These are phyloP conservation scores for Gnetum montanum DNA, from an alignment of 75 land plant genomes.

Conservation along the genomic window DNA sequence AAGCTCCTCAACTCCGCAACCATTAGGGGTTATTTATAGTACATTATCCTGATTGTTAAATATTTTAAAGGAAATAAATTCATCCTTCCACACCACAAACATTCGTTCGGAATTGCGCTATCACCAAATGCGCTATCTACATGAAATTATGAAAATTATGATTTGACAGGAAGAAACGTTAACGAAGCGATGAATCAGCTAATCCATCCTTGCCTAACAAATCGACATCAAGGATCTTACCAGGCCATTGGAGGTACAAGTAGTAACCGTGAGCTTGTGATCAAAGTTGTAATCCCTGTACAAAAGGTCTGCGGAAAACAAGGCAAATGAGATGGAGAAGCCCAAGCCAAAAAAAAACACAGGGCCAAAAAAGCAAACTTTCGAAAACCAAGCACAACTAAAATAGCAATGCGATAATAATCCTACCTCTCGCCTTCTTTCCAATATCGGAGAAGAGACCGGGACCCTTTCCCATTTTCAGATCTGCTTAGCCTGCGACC, in stretches of 20 bases:
- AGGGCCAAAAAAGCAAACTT: neutral
- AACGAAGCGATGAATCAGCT: too few species aligned
- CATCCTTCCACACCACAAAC: too few species aligned
- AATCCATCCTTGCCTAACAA: too few species aligned
- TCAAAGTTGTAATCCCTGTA: conserved; percentile 64
- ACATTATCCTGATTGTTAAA: too few species aligned
- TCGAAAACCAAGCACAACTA: neutral
- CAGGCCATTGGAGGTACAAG: conserved; percentile 52
- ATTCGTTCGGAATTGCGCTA: too few species aligned
- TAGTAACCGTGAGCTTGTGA: conserved; percentile 64
- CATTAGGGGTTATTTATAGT: too few species aligned
- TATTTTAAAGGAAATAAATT: too few species aligned
- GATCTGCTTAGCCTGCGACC: too few species aligned
- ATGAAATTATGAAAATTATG: too few species aligned
- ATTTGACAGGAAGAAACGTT: too few species aligned
- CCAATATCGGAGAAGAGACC: conserved; percentile 63
- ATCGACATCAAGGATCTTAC: conserved; percentile 25
- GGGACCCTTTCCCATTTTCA: conserved; percentile 65
- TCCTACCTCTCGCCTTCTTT: conserved; percentile 45
- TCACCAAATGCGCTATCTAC: too few species aligned
- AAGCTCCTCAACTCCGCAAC: too few species aligned
- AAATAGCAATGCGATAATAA: neutral
- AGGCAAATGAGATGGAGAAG: neutral
- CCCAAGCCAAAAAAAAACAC: neutral
- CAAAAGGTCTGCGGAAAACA: conserved; percentile 44